phyloP scores from a whole-genome alignment of 305 asterid species.

The Solanum hybrid region DNA sequence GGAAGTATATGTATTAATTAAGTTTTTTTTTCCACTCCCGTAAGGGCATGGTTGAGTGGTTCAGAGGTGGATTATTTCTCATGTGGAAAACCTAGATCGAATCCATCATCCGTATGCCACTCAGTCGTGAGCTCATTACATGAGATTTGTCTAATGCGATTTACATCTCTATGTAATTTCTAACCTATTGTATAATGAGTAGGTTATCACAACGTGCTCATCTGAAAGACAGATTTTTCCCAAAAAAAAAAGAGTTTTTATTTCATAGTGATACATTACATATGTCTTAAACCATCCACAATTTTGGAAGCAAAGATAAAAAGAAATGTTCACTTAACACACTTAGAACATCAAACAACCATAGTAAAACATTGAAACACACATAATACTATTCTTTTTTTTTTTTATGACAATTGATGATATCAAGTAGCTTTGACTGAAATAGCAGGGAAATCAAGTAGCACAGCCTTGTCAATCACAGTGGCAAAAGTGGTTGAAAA shows the following conservation, averaged over 20 bases:
- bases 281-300: neutral
- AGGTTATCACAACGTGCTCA: neutral
- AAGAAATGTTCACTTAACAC: neutral
- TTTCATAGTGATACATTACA: neutral
- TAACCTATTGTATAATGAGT: neutral
- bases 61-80: too few species aligned
- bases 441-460: constrained; percentile 78
- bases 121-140: neutral
- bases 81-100: too few species aligned
- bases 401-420: neutral
- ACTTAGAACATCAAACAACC: neutral
- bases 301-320: neutral
- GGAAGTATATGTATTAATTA: too few species aligned
- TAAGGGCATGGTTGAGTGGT: too few species aligned
- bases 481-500: constrained; percentile 56
- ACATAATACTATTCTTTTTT: neutral
- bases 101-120: neutral
- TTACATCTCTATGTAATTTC: too few species aligned
- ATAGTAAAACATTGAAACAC: neutral
- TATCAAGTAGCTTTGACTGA: constrained; percentile 32
- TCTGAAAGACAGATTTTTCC: neutral
- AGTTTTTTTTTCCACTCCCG: too few species aligned
- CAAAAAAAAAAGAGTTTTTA: neutral
- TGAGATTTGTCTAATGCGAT: too few species aligned
- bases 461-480: constrained; percentile 62